These are phyloP conservation scores for Pseudoneurospora amorphoporcata DNA, from an alignment of 495 filamentous ascomycete species.

Conservation along the genomic window DNA sequence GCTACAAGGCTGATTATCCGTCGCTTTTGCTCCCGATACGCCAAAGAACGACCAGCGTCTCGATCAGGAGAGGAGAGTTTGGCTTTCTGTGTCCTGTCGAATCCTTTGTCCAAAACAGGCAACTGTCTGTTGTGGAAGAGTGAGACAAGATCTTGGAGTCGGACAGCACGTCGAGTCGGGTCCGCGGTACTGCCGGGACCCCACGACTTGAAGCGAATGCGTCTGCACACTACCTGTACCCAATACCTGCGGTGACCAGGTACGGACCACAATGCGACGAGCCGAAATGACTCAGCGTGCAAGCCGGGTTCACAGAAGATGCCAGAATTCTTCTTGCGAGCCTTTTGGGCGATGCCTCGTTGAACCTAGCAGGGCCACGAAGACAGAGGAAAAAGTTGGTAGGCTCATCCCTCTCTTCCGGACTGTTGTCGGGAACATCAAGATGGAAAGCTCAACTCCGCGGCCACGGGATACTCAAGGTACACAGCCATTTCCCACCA, in stretches of 20 bases:
- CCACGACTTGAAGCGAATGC: background rate
- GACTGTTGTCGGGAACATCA: background rate
- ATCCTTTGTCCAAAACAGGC: background rate
- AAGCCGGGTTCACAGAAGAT: background rate
- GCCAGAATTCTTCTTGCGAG: background rate
- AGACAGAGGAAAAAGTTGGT: background rate
- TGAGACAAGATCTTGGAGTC: background rate
- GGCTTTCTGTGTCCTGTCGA: background rate
- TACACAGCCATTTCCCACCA: background rate
- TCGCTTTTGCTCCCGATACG: background rate
- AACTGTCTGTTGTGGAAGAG: background rate
- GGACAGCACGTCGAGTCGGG: background rate
- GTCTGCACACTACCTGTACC: too few relatives aligned
- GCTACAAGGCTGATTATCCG: background rate
- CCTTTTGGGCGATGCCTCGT: background rate
- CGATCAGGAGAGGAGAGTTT: background rate
- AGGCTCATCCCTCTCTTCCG: background rate
- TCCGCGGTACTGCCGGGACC: background rate
- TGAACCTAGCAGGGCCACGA: background rate
- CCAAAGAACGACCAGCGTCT: background rate
- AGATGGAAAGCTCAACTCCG: background rate
- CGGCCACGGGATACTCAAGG: background rate
- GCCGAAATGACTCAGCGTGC: background rate
- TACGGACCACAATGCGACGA: background rate
- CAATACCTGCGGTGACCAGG: background rate